Evolutionary conservation across 108 stramenopile genomes (phyloP).

Genomic region (Craspedostauros australis): DNA sequence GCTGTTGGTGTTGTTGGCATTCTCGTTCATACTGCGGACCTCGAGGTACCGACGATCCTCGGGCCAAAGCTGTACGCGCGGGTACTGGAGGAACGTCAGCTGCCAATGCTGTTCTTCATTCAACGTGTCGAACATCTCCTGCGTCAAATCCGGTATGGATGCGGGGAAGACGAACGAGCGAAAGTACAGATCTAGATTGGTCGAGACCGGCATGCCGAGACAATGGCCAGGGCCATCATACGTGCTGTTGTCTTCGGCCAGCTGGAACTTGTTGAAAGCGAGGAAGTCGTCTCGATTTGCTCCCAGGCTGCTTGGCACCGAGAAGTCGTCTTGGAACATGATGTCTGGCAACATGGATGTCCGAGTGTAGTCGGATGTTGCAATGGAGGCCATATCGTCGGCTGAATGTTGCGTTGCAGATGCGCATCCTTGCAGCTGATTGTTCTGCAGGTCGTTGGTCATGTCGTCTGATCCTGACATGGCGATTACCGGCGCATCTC

Average conservation of each 20-base stretch:
- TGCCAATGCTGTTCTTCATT: conserved; percentile 31
- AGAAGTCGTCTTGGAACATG: conserved; percentile 28
- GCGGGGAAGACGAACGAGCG: conserved; percentile 54
- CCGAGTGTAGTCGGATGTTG: too few species aligned
- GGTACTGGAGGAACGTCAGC: conserved; percentile 12
- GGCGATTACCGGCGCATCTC: too few species aligned
- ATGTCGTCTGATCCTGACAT: too few species aligned
- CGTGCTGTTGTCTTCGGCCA: conserved; percentile 39
- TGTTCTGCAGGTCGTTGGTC: too few species aligned
- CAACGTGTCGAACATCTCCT: conserved; percentile 8
- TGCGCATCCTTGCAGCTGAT: too few species aligned
- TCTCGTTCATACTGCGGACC: too few species aligned
- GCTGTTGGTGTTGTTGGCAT: too few species aligned
- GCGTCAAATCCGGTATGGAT: conserved; percentile 5
- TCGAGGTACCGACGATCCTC: conserved; percentile 27
- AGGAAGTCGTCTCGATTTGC: conserved; percentile 23
- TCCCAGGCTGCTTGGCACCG: conserved; percentile 29
- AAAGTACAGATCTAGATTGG: conserved; percentile 71
- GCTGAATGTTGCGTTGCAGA: too few species aligned
- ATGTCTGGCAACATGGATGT: conserved; percentile 22
- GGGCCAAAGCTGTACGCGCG: conserved; percentile 38
- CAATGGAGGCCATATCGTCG: too few species aligned
- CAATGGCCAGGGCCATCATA: conserved; percentile 60
- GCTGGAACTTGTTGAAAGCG: conserved; percentile 29
- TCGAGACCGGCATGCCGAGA: conserved; percentile 32